phyloP scores from a whole-genome alignment of 306 rosid genomes.

The Malus sylvestris region DNA sequence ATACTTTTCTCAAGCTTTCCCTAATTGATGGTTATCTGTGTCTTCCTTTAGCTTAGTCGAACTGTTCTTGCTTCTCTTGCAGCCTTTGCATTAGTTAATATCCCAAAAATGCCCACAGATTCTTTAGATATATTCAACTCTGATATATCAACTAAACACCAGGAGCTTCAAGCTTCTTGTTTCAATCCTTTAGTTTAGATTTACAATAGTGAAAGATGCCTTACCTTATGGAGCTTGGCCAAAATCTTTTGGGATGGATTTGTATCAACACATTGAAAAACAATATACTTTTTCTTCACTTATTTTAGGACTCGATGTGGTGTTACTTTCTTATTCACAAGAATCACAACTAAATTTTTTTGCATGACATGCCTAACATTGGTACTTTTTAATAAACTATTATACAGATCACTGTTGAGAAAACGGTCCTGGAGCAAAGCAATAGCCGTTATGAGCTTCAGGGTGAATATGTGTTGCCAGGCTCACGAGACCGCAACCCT shows the following conservation, averaged over 20 bases:
- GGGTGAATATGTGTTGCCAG: slow-evolving; percentile 93
- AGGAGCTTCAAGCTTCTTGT: not conserved
- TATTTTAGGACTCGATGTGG: not conserved
- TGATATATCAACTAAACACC: not conserved
- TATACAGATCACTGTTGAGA: slow-evolving; percentile 76
- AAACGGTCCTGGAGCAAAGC: slow-evolving; percentile 78
- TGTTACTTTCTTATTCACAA: slow-evolving; percentile 2
- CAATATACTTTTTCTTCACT: not conserved
- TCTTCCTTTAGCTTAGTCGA: not conserved
- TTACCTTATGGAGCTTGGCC: not conserved
- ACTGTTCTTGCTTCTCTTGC: not conserved
- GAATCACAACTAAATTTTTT: slow-evolving; percentile 2
- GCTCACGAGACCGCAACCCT: slow-evolving; percentile 51
- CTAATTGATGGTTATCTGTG: not conserved
- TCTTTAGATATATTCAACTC: not conserved
- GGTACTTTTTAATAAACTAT: not conserved
- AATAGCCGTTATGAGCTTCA: slow-evolving; percentile 90
- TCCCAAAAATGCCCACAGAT: not conserved
- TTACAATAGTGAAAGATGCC: not conserved
- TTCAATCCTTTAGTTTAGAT: not conserved
- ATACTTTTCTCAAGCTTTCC: not conserved
- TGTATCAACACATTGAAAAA: not conserved
- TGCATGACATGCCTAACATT: not conserved
- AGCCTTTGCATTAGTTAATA: not conserved
- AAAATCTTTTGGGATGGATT: not conserved